A percentile compares a stretch with the other conserved stretches of the same genome.
phyloP scores from a whole-genome alignment of 768 basidiomycete species.

The Leccinum fibrillosum region DNA sequence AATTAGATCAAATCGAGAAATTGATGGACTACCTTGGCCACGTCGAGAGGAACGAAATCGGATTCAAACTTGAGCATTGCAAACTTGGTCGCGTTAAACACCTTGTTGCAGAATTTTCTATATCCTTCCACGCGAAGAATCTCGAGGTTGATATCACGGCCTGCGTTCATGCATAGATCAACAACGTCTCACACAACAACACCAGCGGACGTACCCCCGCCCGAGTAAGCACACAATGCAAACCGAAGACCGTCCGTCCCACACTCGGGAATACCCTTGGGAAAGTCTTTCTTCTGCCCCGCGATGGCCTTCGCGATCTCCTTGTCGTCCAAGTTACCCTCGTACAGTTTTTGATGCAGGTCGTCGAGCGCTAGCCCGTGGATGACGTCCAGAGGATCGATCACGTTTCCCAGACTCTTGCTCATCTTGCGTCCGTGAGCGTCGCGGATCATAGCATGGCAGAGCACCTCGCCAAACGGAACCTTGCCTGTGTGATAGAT shows the following conservation, averaged over 20 bases:
- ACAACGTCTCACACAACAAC: neutral
- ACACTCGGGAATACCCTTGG: constrained; percentile 97
- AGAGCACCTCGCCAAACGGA: constrained; percentile 94
- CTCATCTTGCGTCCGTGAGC: constrained; percentile 99
- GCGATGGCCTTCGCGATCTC: constrained; percentile 88
- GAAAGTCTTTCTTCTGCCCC: constrained; percentile 92
- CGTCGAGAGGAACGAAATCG: constrained; percentile 69
- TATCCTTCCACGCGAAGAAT: constrained; percentile 96
- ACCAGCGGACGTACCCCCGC: constrained; percentile 57
- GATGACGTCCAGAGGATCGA: constrained; percentile 95
- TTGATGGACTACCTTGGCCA: constrained; percentile 53
- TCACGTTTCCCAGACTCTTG: constrained; percentile 96
- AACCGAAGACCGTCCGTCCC: constrained; percentile 92
- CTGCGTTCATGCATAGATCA: constrained; percentile 36
- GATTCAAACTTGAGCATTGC: constrained; percentile 95
- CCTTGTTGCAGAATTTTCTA: constrained; percentile 99
- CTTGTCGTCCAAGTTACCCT: constrained; percentile 66
- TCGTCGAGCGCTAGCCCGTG: constrained; percentile 51
- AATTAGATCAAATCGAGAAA: neutral
- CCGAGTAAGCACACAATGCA: constrained; percentile 90
- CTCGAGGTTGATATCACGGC: constrained; percentile 96
- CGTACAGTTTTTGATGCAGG: constrained; percentile 44
- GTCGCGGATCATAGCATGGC: constrained; percentile 98
- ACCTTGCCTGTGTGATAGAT: constrained; percentile 83
- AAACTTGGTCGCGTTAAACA: constrained; percentile 98